Evolutionary conservation across 805 yeast species (phyloP).

Genomic region (Metschnikowia hibisci): DNA sequence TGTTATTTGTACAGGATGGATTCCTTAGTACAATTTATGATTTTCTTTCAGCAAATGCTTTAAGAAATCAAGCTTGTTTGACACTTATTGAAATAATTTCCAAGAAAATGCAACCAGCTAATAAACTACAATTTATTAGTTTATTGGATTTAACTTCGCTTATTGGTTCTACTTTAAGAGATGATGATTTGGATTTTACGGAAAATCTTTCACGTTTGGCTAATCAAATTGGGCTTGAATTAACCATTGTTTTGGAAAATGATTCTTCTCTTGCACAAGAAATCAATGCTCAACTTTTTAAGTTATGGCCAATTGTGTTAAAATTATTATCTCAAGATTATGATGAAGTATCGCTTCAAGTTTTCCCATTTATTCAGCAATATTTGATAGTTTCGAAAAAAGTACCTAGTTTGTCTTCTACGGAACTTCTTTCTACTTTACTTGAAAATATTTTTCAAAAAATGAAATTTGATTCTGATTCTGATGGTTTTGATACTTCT

Average conservation of each 20-base stretch:
- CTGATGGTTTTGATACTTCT: constrained; percentile 46
- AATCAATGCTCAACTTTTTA: constrained; percentile 42
- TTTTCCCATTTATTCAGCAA: constrained; percentile 74
- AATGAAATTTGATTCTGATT: constrained; percentile 75
- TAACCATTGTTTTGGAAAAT: constrained; percentile 58
- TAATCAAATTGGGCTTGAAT: constrained; percentile 71
- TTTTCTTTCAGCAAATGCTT: constrained; percentile 46
- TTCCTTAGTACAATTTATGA: constrained; percentile 56
- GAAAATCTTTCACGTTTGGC: constrained; percentile 73
- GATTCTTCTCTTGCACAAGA: constrained; percentile 40
- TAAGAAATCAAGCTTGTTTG: constrained; percentile 55
- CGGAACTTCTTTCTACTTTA: constrained; percentile 57
- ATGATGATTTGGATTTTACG: constrained; percentile 60
- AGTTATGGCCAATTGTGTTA: constrained; percentile 69
- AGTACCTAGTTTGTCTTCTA: constrained; percentile 29
- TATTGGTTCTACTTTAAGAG: constrained; percentile 37
- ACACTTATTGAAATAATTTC: constrained; percentile 62
- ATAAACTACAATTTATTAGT: constrained; percentile 64
- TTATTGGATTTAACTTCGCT: constrained; percentile 63
- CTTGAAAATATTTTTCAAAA: constrained; percentile 69
- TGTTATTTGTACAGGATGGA: constrained; percentile 60
- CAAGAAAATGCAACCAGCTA: constrained; percentile 73
- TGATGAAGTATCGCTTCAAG: constrained; percentile 83
- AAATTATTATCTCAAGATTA: constrained; percentile 73
- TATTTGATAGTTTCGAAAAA: constrained; percentile 70